A percentile compares a stretch with the other conserved stretches of the same genome.
Evolutionary conservation across 2,329 filamentous ascomycete genomes (phyloP).

Genomic region (Cordyceps militaris): DNA sequence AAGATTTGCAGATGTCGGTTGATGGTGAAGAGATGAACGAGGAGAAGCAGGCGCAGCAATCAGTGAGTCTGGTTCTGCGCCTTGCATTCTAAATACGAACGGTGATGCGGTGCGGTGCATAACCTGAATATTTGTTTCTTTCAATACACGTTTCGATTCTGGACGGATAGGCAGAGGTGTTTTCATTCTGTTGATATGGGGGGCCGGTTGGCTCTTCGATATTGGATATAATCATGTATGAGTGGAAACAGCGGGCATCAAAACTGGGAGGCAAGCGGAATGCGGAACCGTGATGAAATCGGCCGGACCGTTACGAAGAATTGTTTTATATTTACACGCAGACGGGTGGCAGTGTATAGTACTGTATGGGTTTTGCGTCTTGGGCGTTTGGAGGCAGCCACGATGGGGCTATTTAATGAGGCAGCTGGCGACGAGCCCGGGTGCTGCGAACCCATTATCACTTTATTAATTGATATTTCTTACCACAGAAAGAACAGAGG

Average conservation of each 20-base stretch:
- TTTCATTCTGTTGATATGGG: background rate
- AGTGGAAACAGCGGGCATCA: background rate
- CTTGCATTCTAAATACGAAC: constrained; percentile 15
- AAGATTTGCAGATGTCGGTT: constrained; percentile 56
- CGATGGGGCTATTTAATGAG: constrained; percentile 4
- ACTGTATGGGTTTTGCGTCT: background rate
- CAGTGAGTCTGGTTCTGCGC: constrained; percentile 14
- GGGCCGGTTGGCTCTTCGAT: background rate
- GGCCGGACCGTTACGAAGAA: constrained; percentile 10
- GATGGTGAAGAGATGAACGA: constrained; percentile 37
- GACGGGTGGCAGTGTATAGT: constrained; percentile 3
- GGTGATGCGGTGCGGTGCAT: background rate
- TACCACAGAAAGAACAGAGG: background rate
- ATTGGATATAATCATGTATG: constrained; percentile 6
- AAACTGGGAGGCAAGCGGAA: constrained; percentile 6
- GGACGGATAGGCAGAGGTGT: background rate
- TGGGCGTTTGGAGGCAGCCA: background rate
- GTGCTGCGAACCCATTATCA: background rate
- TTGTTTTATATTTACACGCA: constrained; percentile 1
- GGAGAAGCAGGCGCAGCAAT: constrained; percentile 20
- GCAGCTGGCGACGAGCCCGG: background rate
- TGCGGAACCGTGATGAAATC: constrained; percentile 10
- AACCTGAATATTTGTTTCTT: background rate
- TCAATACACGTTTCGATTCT: background rate
- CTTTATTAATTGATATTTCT: background rate